A percentile compares a stretch with the other conserved stretches of the same genome.
phyloP scores from a whole-genome alignment of 176 grass and related monocot species.

The Saccharum officinarum region DNA sequence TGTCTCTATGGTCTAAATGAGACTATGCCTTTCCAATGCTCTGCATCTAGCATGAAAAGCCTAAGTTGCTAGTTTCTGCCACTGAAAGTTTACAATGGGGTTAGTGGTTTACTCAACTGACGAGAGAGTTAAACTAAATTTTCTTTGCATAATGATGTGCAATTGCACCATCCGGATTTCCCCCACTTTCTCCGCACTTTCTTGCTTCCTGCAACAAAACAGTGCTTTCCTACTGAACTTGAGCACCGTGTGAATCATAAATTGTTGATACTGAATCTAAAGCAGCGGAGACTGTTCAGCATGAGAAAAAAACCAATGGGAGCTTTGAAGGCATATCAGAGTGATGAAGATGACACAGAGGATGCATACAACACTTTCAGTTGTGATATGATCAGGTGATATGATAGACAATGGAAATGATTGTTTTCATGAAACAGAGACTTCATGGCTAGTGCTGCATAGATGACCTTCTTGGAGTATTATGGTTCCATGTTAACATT shows the following conservation, averaged over 20 bases:
- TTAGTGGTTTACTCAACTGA: too few relatives aligned
- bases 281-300: background rate
- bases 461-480: background rate
- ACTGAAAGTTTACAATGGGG: too few relatives aligned
- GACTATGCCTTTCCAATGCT: too few relatives aligned
- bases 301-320: slow-evolving; percentile 7
- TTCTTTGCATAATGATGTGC: too few relatives aligned
- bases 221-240: too few relatives aligned
- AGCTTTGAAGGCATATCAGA: slow-evolving; percentile 4
- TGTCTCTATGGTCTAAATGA: too few relatives aligned
- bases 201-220: too few relatives aligned
- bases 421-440: slow-evolving; percentile 1
- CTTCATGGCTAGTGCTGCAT: slow-evolving; percentile 37
- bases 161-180: too few relatives aligned
- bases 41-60: too few relatives aligned
- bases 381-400: slow-evolving; percentile 13
- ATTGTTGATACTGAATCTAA: slow-evolving; percentile 1
- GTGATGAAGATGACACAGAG: slow-evolving; percentile 24
- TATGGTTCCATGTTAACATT: background rate
- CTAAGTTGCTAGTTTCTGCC: too few relatives aligned
- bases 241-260: background rate
- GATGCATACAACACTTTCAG: background rate
- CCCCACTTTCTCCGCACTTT: too few relatives aligned
- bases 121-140: too few relatives aligned
- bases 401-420: slow-evolving; percentile 5